phyloP scores from a whole-genome alignment of 768 basidiomycete species.

The Lactifluus pinguis region DNA sequence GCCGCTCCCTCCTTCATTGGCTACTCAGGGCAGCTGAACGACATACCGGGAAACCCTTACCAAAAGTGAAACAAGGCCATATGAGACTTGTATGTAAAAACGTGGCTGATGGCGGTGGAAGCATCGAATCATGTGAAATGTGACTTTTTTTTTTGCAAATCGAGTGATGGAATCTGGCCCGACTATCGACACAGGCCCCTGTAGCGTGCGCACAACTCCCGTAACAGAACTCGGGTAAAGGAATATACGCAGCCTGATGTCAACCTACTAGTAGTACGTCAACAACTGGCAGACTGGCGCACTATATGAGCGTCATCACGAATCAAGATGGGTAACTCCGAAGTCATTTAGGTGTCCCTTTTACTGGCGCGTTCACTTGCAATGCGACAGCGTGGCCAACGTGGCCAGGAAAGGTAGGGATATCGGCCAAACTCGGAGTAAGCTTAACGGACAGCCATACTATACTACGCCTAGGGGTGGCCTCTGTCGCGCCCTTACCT shows the following conservation, averaged over 20 bases:
- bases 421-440: not conserved
- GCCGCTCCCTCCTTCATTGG: not conserved
- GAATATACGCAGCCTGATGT: not conserved
- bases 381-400: not conserved
- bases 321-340: not conserved
- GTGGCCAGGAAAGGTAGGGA: not conserved
- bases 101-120: not conserved
- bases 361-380: not conserved
- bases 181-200: no score
- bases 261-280: not conserved
- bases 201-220: not conserved
- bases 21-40: not conserved
- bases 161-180: not conserved
- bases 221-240: no score
- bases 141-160: not conserved
- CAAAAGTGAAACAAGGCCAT: not conserved
- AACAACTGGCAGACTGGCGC: no score
- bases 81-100: not conserved
- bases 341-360: not conserved
- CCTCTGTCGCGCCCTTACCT: not conserved
- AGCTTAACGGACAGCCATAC: not conserved
- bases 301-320: not conserved
- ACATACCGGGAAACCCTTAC: not conserved
- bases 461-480: not conserved
- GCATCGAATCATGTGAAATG: not conserved